Percentiles rank a stretch among this genome's conserved stretches.
Evolutionary conservation across 176 grass and related monocot species (phyloP).

Genomic region (Carex cristatella): DNA sequence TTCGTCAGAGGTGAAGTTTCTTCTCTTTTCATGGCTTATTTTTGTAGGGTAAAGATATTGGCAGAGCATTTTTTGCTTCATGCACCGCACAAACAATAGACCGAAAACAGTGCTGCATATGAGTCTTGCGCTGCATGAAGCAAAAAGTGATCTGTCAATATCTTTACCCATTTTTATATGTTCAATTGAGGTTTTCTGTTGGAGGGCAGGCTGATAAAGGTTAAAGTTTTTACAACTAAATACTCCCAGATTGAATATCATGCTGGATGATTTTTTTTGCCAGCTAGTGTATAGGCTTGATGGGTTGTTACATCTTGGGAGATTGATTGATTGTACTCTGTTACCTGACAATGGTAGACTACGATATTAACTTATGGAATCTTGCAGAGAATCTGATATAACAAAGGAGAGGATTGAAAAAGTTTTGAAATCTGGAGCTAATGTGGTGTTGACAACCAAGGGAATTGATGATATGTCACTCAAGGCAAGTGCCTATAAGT

Average conservation of each 20-base stretch:
- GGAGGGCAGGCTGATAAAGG: not conserved
- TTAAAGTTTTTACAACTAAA: not conserved
- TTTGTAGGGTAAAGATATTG: not conserved
- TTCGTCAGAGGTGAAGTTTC: slow-evolving; percentile 55
- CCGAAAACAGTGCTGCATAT: no score
- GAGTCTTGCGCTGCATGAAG: no score
- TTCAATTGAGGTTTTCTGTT: not conserved
- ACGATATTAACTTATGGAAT: slow-evolving; percentile 1
- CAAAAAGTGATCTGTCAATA: no score
- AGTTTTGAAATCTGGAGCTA: slow-evolving; percentile 74
- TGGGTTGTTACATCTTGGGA: not conserved
- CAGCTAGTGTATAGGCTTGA: not conserved
- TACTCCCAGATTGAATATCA: not conserved
- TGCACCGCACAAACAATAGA: no score
- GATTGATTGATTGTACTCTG: not conserved
- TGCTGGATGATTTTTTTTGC: not conserved
- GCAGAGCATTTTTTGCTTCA: no score
- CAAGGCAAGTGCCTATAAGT: slow-evolving; percentile 44
- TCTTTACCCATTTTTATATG: not conserved
- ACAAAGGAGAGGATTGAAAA: slow-evolving; percentile 89
- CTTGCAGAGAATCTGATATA: slow-evolving; percentile 73
- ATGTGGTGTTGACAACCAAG: slow-evolving; percentile 84
- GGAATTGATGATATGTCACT: slow-evolving; percentile 98
- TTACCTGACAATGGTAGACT: not conserved
- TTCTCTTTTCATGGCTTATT: not conserved